Base-by-base conservation (phyloP, 768 basidiomycete species). In the Pholiota molesta region DNA sequence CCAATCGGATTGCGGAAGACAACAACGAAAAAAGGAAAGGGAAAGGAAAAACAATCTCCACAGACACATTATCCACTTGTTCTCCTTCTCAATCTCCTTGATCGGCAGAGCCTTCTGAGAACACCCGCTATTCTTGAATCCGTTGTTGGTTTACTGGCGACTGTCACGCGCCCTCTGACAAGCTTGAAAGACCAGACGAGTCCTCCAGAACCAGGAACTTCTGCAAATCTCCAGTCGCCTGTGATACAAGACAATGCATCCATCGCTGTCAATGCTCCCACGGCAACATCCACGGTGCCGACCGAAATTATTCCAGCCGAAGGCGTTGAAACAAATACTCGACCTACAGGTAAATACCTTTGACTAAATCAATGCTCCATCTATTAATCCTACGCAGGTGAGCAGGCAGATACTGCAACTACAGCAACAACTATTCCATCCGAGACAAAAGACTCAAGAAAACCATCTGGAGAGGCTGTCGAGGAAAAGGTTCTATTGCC, bases 71-170 rank as follows among this genome's bases (percentile, higher is more conserved):
- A 91, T 73, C 97, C 97, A 5, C 88, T 99, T 58, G 94, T 97
- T 55, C 82, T 96, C 7, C 79, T 99, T 5, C 83, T 99, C 26
- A 86, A 91, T 31, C 82, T 99, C 13, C 82, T 99, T 55, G 96
- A 98, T 69, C 86, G 94, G 2, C 89, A 93, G 63, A 85, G 88
- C 0, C 81, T 99, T 19, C 85, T 98, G 44, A 89, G 88, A 70
- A 93, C 95, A 0, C 89, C 95, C 1, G 86, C 91, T 2, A 92
- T 97, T 71, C 92, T 98, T 83, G 97, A 99, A 72, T 90, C 92
- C 1, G 88, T 99, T 11, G 96, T 97, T 3, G 82, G 86, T 5
- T 83, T 99, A 5, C 82, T 99, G 23, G 92, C 93, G 1, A 90
- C 88, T 0, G 89, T 99, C 52, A 98, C 96, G 17, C 86, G 90